These are phyloP conservation scores for Pythium brachiatum DNA, from an alignment of 352 stramenopile species.

Conservation along the genomic window DNA sequence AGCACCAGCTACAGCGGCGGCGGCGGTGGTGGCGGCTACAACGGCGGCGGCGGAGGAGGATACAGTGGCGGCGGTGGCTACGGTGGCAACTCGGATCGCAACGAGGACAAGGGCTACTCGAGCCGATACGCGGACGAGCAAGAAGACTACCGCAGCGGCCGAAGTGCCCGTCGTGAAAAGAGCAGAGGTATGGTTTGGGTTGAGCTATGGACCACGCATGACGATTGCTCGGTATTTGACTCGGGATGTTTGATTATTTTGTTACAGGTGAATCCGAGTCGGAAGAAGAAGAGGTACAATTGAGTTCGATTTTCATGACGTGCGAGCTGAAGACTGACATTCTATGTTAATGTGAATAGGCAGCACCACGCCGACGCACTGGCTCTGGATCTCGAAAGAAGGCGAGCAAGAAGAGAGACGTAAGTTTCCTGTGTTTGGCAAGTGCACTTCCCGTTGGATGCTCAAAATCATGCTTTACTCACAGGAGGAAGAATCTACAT, in stretches of 20 bases:
- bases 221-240: background rate
- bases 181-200: slow-evolving; percentile 24
- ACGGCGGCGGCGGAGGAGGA: slow-evolving; percentile 21
- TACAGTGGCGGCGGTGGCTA: slow-evolving; percentile 30
- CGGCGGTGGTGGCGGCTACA: slow-evolving; percentile 20
- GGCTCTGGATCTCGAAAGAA: slow-evolving; percentile 50
- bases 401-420: slow-evolving; percentile 75
- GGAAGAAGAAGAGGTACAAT: slow-evolving; percentile 55
- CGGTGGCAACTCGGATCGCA: slow-evolving; percentile 39
- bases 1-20: slow-evolving; percentile 20
- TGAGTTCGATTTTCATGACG: background rate
- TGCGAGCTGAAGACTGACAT: slow-evolving; percentile 10
- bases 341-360: slow-evolving; percentile 4
- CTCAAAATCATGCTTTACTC: slow-evolving; percentile 4
- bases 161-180: slow-evolving; percentile 40
- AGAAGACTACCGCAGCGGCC: slow-evolving; percentile 40
- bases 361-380: slow-evolving; percentile 46
- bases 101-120: slow-evolving; percentile 67
- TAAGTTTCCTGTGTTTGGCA: slow-evolving; percentile 16
- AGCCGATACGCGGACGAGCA: slow-evolving; percentile 71
- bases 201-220: background rate
- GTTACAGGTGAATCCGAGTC: slow-evolving; percentile 63
- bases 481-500: slow-evolving; percentile 36
- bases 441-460: background rate
- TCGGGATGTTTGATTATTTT: background rate